Evolutionary conservation across 169 alveolate species (phyloP).

Genomic region (Cryptosporidium muris): DNA sequence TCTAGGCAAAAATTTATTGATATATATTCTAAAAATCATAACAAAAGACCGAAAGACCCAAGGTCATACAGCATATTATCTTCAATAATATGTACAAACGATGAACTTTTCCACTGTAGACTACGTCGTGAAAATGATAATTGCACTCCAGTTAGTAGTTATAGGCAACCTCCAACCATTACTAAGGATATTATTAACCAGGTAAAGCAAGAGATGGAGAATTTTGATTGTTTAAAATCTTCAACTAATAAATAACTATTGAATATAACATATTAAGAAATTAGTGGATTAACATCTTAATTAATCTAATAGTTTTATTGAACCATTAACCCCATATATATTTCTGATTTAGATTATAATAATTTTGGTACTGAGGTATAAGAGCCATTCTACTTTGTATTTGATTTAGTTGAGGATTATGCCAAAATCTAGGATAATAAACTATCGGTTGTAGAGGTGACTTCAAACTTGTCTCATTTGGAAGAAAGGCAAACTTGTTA

Average conservation of each 20-base stretch:
- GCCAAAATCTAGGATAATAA: too few relatives aligned
- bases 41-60: slow-evolving; percentile 6
- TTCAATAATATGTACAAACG: slow-evolving; percentile 34
- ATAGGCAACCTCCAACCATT: slow-evolving; percentile 37
- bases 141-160: slow-evolving; percentile 20
- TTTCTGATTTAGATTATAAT: too few relatives aligned
- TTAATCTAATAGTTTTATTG: too few relatives aligned
- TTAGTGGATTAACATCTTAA: too few relatives aligned
- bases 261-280: background rate
- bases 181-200: slow-evolving; percentile 40
- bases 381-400: too few relatives aligned
- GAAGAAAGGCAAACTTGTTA: too few relatives aligned
- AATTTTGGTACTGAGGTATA: too few relatives aligned
- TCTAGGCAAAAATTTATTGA: slow-evolving; percentile 43
- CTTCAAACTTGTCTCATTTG: too few relatives aligned
- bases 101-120: slow-evolving; percentile 58
- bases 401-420: too few relatives aligned
- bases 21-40: slow-evolving; percentile 5
- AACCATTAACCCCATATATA: too few relatives aligned
- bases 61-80: slow-evolving; percentile 43
- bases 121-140: slow-evolving; percentile 1
- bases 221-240: slow-evolving; percentile 1
- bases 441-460: too few relatives aligned
- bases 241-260: background rate
- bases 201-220: slow-evolving; percentile 41